A percentile compares a stretch with the other conserved stretches of the same genome.
These are phyloP conservation scores for Microdochium bolleyi DNA, from an alignment of 2,329 filamentous ascomycete species.

Conservation along the genomic window DNA sequence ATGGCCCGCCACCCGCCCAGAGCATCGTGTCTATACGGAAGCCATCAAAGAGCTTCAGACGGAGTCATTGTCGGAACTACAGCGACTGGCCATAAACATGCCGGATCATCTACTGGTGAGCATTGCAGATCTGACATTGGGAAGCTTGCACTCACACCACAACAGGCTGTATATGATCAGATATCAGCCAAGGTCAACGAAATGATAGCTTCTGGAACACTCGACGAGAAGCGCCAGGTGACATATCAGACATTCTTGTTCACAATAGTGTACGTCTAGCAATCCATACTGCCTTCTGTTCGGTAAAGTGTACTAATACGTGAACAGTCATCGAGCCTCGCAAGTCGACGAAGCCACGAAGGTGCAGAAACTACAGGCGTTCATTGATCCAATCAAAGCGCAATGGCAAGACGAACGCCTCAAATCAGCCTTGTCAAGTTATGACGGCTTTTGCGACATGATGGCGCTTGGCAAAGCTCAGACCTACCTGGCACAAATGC, in stretches of 20 bases:
- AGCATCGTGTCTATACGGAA: conserved; percentile 70
- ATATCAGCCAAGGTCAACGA: conserved; percentile 78
- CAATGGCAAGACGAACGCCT: conserved; percentile 72
- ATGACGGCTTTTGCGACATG: conserved; percentile 70
- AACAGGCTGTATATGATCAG: conserved; percentile 73
- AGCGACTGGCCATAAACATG: conserved; percentile 82
- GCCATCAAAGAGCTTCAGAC: conserved; percentile 83
- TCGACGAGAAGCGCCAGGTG: conserved; percentile 77
- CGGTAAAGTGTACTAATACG: conserved; percentile 5
- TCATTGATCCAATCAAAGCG: conserved; percentile 73
- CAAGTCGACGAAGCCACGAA: conserved; percentile 65
- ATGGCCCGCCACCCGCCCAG: conserved; percentile 64
- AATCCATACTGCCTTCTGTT: background rate
- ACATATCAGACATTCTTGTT: conserved; percentile 88
- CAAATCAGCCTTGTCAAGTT: conserved; percentile 61
- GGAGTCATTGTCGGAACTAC: conserved; percentile 79
- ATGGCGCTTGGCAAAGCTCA: conserved; percentile 76
- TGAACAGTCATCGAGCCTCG: conserved; percentile 64
- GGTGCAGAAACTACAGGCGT: conserved; percentile 63
- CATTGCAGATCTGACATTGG: background rate
- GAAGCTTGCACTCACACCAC: conserved; percentile 9
- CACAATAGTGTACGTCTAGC: conserved; percentile 64
- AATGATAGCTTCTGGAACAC: conserved; percentile 61
- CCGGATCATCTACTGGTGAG: conserved; percentile 76
- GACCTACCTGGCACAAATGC: conserved; percentile 64